Evolutionary conservation across 768 basidiomycete species (phyloP), one percentile per base, ranked within the genome.

Genomic region (Phlebiopsis gigantea): DNA sequence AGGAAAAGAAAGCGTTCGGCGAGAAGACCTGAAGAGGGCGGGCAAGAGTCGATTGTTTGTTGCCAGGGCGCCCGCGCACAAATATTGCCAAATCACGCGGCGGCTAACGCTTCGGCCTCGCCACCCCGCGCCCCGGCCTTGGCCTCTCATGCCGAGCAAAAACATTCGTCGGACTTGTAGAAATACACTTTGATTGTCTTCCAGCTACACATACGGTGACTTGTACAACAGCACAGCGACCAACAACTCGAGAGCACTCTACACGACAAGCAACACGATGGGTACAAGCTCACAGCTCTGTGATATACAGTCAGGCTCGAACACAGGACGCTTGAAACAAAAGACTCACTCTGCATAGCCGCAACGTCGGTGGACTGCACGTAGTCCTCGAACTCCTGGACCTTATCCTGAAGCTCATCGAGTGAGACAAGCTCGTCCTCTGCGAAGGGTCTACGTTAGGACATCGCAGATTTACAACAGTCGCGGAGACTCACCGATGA

Each of bases 401-500:
- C 78, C 78, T 89, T 81, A 72, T 98, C 96, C 73, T 98, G 93
- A 61, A 98, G 80, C 21, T 97, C 93, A 61, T 96, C 93, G 60
- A 88, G 78, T 2, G 93, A 96, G 51, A 98, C 86, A 62, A 90
- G 87, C 66, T 96, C 95, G 61, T 98, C 96, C 92, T 96, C 95
- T 93, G 69, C 45, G 46, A 31, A 45, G 53, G 2, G 22, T 5
- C 4, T 30, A 3, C 31, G 41, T 24, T 17, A 51, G 26, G 8
- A 25, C 79, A 19, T 21, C 21, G 8, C 44, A 49, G 83, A 72
- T 57, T 81, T 80, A n/a, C 83, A 80, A 69, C 82, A 45, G 42
- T 45, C 50, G 12, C 54, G 29, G 41, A 5, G 12, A 69, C 75
- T 42, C 43, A 76, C 74, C 72, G 64, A 82, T 73, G 67, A 83